Evolutionary conservation across 371 early-diverging fungal species (phyloP), one percentile per base, ranked within the genome.

Genomic region (Mucor circinelloides): DNA sequence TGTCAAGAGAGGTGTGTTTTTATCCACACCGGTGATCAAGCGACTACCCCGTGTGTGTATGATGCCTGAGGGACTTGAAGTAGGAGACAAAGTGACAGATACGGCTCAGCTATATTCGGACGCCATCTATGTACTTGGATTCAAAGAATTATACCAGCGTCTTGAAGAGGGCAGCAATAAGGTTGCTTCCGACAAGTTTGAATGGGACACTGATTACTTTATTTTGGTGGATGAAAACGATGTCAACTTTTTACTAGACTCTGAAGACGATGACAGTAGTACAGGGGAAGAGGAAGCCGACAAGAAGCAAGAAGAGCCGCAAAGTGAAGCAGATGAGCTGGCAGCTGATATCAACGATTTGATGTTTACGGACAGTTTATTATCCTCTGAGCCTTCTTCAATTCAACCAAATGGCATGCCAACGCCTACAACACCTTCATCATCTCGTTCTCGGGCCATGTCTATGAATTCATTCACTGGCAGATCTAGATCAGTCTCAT

Each of bases 201-300:
- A 87, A 58, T 87, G 87, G 86, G 90, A 88, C 64, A 84, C 85
- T 8, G 85, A 89, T 63, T 88, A 88, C 59, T 88, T 88, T 46
- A 72, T 78, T 57, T 72, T 88, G n/a, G 81, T 85, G 23, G 90
- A 89, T 69, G 85, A 86, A 38, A 84, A 88, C 17, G 90, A 89
- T 62, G 84, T 88, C 42, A 88, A 88, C 58, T 89, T 89, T 63
- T 67, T 89, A 56, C 67, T 84, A 25, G 76, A 62, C 10, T 15
- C 28, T 27, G 28, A 54, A 28, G 54, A 78, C 12, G 54, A 59
- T 23, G 46, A 55, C 23, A 44, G 34, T 15, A 68, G 62, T 10
- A n/a, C 62, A 19, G 64, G 54, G 7, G 32, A 58, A 28, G 62
- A 34, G 15, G 62, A 34, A 21, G 30, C 17, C 40, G 17, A 40